These are phyloP conservation scores for Plasmodium adleri DNA, from an alignment of 169 alveolate species.

Conservation along the genomic window DNA sequence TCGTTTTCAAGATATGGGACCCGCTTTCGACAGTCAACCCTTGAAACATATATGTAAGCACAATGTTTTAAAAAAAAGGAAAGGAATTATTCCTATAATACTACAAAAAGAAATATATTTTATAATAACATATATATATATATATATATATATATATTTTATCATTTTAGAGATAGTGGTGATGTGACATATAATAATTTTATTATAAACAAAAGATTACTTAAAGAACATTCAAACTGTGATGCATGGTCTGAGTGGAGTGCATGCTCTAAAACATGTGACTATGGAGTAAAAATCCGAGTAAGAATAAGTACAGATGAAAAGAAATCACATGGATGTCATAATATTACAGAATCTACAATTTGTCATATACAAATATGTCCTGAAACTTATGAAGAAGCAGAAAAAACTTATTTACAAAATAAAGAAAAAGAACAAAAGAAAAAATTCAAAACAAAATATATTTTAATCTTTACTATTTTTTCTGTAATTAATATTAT, in stretches of 20 bases:
- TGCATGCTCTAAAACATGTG: constrained; percentile 58
- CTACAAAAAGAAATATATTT: no score
- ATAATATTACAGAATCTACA: constrained; percentile 41
- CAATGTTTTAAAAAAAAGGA: no score
- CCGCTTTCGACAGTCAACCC: background rate
- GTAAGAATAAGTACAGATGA: background rate
- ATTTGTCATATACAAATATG: constrained; percentile 20
- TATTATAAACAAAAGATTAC: constrained; percentile 14
- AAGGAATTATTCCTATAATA: no score
- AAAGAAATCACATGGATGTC: constrained; percentile 17
- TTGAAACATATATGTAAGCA: constrained; percentile 26
- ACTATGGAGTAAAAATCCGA: constrained; percentile 43
- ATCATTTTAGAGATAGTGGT: no score
- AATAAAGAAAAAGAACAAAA: constrained; percentile 11
- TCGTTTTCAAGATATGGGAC: constrained; percentile 5
- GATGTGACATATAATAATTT: background rate
- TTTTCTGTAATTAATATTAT: constrained; percentile 28
- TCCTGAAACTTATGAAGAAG: background rate
- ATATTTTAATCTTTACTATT: constrained; percentile 37
- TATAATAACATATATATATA: background rate
- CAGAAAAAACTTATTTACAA: constrained; percentile 9
- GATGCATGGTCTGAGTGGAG: constrained; percentile 64
- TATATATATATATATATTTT: background rate
- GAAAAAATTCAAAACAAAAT: background rate
- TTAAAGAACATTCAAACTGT: constrained; percentile 28